Conservation (phyloP, 345 rosid species). For the Syzygium grande region DNA sequence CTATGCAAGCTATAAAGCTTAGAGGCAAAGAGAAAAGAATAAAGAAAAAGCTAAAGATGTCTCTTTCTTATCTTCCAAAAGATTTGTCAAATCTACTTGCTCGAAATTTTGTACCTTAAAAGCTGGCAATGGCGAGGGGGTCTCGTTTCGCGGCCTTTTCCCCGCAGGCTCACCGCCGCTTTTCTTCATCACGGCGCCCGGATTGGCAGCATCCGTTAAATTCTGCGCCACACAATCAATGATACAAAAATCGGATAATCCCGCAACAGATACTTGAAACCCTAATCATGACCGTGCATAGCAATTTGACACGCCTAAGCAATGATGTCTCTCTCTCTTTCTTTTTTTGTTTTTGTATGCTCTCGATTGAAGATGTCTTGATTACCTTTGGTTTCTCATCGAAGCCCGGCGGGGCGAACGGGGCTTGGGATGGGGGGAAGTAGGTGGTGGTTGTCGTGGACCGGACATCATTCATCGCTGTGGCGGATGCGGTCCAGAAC, state of each 20-base stretch:
- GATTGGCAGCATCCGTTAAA: conserved; percentile 33
- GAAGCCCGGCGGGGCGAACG: conserved; percentile 30
- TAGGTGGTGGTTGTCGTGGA: conserved; percentile 24
- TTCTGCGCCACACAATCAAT: conserved; percentile 8
- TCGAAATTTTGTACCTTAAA: conserved; percentile 55
- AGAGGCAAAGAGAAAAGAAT: not conserved
- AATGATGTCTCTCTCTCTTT: not conserved
- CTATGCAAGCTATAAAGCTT: not conserved
- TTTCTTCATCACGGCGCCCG: conserved; percentile 52
- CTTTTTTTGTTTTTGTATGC: not conserved
- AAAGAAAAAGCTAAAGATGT: not conserved
- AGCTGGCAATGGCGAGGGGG: conserved; percentile 73
- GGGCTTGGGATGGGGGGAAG: conserved; percentile 52
- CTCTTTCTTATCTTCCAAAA: not conserved
- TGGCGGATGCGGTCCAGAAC: conserved; percentile 75
- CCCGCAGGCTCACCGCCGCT: conserved; percentile 52
- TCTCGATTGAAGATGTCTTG: not conserved
- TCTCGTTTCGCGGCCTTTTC: conserved; percentile 72
- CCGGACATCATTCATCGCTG: conserved; percentile 41
- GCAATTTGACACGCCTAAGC: not conserved
- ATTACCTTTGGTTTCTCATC: conserved; percentile 31
- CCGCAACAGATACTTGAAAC: conserved; percentile 3
- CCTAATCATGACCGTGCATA: conserved; percentile 9
- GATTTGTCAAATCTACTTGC: not conserved
- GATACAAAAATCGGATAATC: not conserved